Evolutionary conservation across 1,284 basidiomycete genomes (phyloP), one percentile per base, ranked within the genome.

Genomic region (Marasmius tenuissimus): DNA sequence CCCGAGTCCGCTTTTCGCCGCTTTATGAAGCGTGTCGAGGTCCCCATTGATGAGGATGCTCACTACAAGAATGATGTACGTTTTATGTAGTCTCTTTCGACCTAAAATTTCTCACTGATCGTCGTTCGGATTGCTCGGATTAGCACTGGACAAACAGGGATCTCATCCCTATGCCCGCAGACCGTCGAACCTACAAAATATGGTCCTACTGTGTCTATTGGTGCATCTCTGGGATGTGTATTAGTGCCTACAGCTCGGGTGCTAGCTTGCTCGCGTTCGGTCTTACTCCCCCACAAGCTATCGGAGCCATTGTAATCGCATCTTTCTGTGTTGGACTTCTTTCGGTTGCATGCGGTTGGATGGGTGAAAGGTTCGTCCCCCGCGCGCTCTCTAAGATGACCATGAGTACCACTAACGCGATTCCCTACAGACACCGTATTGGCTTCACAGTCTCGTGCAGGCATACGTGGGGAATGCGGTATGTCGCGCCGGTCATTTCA

Each of bases 161-260:
- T 47, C 65, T 69, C 53, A 69, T 69, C 47, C 67, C 67, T 37
- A 69, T 66, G 61, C 67, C 67, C 34, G 60, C 56, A 34, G 60
- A 66, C n/a, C 65, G 66, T 20, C 62, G 67, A 40, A 68, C 67
- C n/a, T 68, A 67, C 35, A 61, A 61, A 27, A 66, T 68, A 39
- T 66, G 63, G 65, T 63, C 66, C 39, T 68, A 67, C 60, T 66
- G 61, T 50, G 66, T 67, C 52, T 68, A 67, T 49, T 68, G 67
- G 67, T 67, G 65, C 47, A 67, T 68, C 51, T 57, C 59, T 40
- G 67, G 67, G 37, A 64, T 67, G 59, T 67, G 67, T 51, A 68
- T 67, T 47, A 63, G 63, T 39, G 67, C 65, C 14, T 68, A 67
- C 54, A 64, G 66, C 22, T 55, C 59, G 7, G 67, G 67, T n/a